A percentile compares a stretch with the other conserved stretches of the same genome.
Evolutionary conservation across 495 filamentous ascomycete genomes (phyloP).

Genomic region (Cladorrhinum samala): DNA sequence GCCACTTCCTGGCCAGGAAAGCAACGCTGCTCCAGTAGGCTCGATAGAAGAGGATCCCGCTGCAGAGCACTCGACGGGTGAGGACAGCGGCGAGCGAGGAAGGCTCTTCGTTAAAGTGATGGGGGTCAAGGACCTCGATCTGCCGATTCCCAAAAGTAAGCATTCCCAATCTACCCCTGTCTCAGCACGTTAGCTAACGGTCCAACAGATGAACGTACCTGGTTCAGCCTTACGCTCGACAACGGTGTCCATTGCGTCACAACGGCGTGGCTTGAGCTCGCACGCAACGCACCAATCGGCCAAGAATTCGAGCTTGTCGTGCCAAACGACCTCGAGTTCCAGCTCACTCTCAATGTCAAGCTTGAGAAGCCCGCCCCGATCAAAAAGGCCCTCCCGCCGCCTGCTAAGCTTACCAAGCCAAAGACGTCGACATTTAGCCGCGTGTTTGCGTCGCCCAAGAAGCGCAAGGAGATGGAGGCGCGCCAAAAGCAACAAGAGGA

Average conservation of each 20-base stretch:
- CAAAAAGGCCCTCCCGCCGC: constrained; percentile 39
- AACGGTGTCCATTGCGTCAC: constrained; percentile 98
- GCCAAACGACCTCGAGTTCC: constrained; percentile 93
- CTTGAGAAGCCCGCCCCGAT: constrained; percentile 68
- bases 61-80: constrained; percentile 44
- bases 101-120: constrained; percentile 95
- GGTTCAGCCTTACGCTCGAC: constrained; percentile 91
- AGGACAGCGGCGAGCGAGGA: constrained; percentile 84
- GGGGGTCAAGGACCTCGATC: constrained; percentile 87
- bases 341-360: constrained; percentile 92
- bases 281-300: constrained; percentile 87
- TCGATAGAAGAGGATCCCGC: constrained; percentile 55
- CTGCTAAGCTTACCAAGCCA: constrained; percentile 52
- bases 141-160: constrained; percentile 86
- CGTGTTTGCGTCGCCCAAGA: constrained; percentile 89
- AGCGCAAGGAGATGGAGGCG: constrained; percentile 86
- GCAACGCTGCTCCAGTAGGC: constrained; percentile 59
- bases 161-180: background rate
- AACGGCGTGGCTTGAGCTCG: constrained; percentile 89
- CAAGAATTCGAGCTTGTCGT: constrained; percentile 98
- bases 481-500: constrained; percentile 72
- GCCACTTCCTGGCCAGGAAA: constrained; percentile 82
- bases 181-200: constrained; percentile 12
- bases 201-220: constrained; percentile 72
- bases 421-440: constrained; percentile 84